Percentiles rank a stretch among this genome's conserved stretches.
phyloP scores from a whole-genome alignment of 2,329 filamentous ascomycete species.

The Mariannaea sp. region DNA sequence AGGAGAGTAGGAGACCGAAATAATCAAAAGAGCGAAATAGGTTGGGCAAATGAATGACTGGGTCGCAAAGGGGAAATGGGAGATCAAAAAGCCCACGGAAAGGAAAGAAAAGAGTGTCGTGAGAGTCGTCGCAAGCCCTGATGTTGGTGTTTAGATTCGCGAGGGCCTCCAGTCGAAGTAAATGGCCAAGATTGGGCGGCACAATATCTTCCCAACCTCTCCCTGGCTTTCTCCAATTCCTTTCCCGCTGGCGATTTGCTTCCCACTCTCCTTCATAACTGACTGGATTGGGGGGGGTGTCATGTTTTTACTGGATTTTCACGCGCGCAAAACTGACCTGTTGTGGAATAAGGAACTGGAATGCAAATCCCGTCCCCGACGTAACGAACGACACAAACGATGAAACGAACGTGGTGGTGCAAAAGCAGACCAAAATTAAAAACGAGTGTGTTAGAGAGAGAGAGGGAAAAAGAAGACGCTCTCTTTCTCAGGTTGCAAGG shows the following conservation, averaged over 20 bases:
- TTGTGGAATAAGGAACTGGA: constrained; percentile 25
- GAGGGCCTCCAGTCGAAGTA: background rate
- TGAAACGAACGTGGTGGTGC: constrained; percentile 40
- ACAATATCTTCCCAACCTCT: background rate
- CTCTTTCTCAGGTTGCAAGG: constrained; percentile 57
- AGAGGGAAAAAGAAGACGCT: constrained; percentile 53
- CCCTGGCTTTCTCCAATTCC: background rate
- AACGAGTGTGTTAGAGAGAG: constrained; percentile 61
- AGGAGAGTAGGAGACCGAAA: constrained; percentile 5
- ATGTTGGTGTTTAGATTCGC: background rate
- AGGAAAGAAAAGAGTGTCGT: constrained; percentile 6
- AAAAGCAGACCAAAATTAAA: constrained; percentile 25
- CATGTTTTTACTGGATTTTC: background rate
- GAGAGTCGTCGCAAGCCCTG: constrained; percentile 3
- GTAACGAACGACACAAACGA: constrained; percentile 35
- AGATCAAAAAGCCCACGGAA: background rate
- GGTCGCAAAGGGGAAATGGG: background rate
- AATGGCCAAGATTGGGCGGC: background rate
- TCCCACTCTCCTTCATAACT: constrained; percentile 12
- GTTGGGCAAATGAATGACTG: background rate
- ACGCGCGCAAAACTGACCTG: constrained; percentile 30
- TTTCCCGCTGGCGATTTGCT: background rate
- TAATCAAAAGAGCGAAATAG: constrained; percentile 2
- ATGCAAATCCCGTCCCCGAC: constrained; percentile 29
- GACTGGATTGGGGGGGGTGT: background rate